Evolutionary conservation across 371 early-diverging fungal species (phyloP), one percentile per base, ranked within the genome.

Genomic region (Apophysomyces ossiformis): DNA sequence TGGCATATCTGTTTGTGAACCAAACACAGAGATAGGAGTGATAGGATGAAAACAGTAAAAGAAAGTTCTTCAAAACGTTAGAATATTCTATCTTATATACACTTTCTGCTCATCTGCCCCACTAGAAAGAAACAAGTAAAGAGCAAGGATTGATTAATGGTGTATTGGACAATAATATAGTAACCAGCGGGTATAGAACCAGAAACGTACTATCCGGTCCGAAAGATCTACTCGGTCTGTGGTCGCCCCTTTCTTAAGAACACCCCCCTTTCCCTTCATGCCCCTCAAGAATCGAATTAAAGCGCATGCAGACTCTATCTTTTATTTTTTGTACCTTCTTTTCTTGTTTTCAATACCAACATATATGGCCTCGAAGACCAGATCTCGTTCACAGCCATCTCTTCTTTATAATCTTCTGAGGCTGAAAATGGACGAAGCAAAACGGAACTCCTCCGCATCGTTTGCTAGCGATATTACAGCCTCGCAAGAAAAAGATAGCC

Each of bases 401-500:
- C 46, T 45, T 18, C 16, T 45, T 16, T 45, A n/a, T 45, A 18
- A 18, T 16, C 46, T 45, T 45, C 11, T 45, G 16, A 45, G 16
- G 16, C 47, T 62, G 7, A 63, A 37, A 36, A 60, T 63, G 60
- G 38, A 66, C 35, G 67, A 63, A 46, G 32, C 66, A 15, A 71
- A 54, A 66, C 60, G 67, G 47, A 66, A 63, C 37, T 60, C 66
- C 11, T 57, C 62, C 8, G 37, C 64, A 6, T 67, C 71, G 26
- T 71, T 67, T 16, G 61, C 71, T 11, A 71, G 71, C 45, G 71
- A 64, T 26, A 67, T 60, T 1, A 71, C 67, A 6, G 39, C 67
- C 5, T 39, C 61, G 5, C 41, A 41, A 26, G 21, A 7, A 11
- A 4, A 38, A 26, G 18, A 61, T 16, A 43, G 26, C 18, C 43